Conservation (phyloP, 352 stramenopile species). For the Phytophthora constricta region DNA sequence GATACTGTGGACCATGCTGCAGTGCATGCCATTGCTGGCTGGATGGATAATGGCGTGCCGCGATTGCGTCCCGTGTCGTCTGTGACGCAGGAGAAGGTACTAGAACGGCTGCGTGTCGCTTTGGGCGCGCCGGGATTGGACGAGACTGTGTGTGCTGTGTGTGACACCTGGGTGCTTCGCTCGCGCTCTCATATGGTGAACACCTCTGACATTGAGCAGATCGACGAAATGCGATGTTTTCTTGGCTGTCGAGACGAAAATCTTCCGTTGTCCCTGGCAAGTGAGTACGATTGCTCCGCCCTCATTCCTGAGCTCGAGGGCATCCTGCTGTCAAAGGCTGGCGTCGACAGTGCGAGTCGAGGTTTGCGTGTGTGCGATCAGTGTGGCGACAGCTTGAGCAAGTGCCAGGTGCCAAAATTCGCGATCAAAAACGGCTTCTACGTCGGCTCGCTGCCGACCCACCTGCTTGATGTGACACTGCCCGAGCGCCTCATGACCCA, state of each 20-base stretch:
- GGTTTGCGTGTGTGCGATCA: slow-evolving; percentile 5
- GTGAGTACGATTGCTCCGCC: slow-evolving; percentile 6
- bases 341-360: background rate
- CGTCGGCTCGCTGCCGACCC: slow-evolving; percentile 9
- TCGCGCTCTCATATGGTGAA: background rate
- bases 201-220: background rate
- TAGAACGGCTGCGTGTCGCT: background rate
- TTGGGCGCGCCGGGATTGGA: background rate
- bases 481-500: slow-evolving; percentile 22
- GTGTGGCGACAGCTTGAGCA: slow-evolving; percentile 8
- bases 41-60: background rate
- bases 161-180: background rate
- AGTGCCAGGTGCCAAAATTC: slow-evolving; percentile 17
- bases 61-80: background rate
- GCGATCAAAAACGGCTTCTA: slow-evolving; percentile 39
- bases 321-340: slow-evolving; percentile 16
- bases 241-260: background rate
- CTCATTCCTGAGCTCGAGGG: background rate
- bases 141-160: background rate
- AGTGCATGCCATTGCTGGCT: background rate
- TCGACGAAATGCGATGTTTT: background rate
- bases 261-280: background rate
- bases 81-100: background rate
- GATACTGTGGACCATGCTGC: background rate
- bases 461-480: slow-evolving; percentile 5